Evolutionary conservation across 441 rosid genomes (phyloP).

Genomic region (Adansonia gregorii): DNA sequence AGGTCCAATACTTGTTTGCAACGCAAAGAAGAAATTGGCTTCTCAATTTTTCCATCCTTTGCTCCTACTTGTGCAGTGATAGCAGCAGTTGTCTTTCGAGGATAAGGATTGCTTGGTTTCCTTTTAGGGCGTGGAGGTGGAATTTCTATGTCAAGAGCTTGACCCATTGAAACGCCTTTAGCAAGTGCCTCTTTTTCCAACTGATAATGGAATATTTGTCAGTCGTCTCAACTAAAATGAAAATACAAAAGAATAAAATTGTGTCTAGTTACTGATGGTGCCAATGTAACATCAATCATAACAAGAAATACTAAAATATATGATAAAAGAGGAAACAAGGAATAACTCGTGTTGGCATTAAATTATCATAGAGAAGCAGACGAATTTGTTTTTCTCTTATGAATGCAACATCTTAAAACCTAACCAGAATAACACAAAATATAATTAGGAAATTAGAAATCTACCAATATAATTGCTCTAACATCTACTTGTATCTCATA

Average conservation of each 20-base stretch:
- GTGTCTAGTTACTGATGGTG: not conserved
- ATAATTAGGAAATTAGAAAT: not conserved
- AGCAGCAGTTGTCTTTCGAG: constrained; percentile 71
- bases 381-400: not conserved
- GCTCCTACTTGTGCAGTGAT: constrained; percentile 46
- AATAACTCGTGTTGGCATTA: not conserved
- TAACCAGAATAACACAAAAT: not conserved
- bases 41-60: constrained; percentile 60
- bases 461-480: not conserved
- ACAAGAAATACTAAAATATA: not conserved
- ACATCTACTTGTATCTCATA: not conserved
- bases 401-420: not conserved
- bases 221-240: constrained; percentile 19
- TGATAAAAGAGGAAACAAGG: not conserved
- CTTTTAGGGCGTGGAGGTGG: constrained; percentile 99
- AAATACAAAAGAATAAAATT: constrained; percentile 10
- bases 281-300: constrained; percentile 12
- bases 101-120: constrained; percentile 95
- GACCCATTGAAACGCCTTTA: constrained; percentile 81
- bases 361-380: not conserved
- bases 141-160: constrained; percentile 82
- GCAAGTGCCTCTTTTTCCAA: constrained; percentile 93
- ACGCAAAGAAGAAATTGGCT: constrained; percentile 46
- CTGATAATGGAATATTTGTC: constrained; percentile 47
- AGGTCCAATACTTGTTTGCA: constrained; percentile 60